A percentile compares a stretch with the other conserved stretches of the same genome.
phyloP scores from a whole-genome alignment of 495 filamentous ascomycete genomes.

The Hamigera avellanea region DNA sequence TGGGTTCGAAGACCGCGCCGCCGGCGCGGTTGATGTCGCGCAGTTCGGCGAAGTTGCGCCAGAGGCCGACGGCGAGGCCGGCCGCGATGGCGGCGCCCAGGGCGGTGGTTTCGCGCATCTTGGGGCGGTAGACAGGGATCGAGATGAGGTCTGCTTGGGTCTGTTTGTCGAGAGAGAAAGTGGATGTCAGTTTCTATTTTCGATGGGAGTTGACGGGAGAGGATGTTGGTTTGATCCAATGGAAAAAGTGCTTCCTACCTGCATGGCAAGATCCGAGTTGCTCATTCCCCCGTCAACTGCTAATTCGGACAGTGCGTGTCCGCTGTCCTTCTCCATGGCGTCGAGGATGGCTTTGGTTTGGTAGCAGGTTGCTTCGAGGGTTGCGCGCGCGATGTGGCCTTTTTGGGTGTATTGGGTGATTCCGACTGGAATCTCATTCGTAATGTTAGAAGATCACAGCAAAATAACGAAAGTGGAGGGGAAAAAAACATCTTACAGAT shows the following conservation, averaged over 20 bases:
- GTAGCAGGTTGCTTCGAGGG: constrained; percentile 88
- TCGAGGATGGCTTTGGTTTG: constrained; percentile 92
- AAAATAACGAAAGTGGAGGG: neutral
- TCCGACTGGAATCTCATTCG: constrained; percentile 43
- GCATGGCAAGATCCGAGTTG: constrained; percentile 89
- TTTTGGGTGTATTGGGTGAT: constrained; percentile 86
- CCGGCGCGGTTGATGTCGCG: constrained; percentile 63
- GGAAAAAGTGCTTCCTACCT: constrained; percentile 26
- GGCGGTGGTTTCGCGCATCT: constrained; percentile 88
- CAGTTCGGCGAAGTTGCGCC: constrained; percentile 71
- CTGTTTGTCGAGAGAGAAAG: constrained; percentile 10
- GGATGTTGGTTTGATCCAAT: neutral
- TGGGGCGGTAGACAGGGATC: constrained; percentile 33
- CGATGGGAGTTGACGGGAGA: too few relatives aligned
- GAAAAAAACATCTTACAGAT: constrained; percentile 46
- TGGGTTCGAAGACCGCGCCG: constrained; percentile 61
- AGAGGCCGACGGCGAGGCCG: constrained; percentile 73
- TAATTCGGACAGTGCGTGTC: constrained; percentile 64
- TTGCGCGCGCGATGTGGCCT: constrained; percentile 87
- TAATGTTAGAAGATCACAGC: neutral
- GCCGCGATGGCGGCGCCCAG: constrained; percentile 93
- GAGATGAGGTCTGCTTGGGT: constrained; percentile 33
- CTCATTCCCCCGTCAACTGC: constrained; percentile 93
- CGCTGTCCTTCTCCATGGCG: constrained; percentile 89
- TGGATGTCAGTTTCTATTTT: neutral